phyloP scores from a whole-genome alignment of 2,329 filamentous ascomycete genomes.

The Kalaharituber pfeilii region DNA sequence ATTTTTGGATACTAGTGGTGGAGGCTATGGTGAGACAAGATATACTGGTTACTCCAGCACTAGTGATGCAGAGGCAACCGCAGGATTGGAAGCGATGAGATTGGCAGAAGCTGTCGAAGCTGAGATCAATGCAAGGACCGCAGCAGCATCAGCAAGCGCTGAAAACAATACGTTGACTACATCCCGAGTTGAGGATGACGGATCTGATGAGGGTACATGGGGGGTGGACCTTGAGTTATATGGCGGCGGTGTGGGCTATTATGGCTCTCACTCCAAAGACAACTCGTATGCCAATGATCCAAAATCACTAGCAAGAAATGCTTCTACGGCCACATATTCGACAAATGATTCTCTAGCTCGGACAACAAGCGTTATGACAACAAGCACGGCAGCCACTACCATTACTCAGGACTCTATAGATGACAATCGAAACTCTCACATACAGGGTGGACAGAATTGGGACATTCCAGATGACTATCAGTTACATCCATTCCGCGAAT shows the following conservation, averaged over 20 bases:
- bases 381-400: conserved; percentile 7
- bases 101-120: conserved; percentile 61
- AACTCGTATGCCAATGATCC: neutral
- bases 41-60: conserved; percentile 37
- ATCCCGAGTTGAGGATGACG: neutral
- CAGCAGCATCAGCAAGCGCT: neutral
- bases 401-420: conserved; percentile 3
- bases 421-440: neutral
- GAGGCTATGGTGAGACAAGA: conserved; percentile 29
- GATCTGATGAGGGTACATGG: neutral
- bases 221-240: conserved; percentile 12
- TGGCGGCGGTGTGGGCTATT: conserved; percentile 17
- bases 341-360: conserved; percentile 8
- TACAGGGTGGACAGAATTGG: conserved; percentile 9
- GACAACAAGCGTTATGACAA: conserved; percentile 9
- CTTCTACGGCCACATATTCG: conserved; percentile 16
- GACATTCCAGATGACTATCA: conserved; percentile 33
- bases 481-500: conserved; percentile 40
- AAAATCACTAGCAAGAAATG: conserved; percentile 7
- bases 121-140: neutral
- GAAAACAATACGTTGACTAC: neutral
- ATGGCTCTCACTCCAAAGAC: conserved; percentile 8
- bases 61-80: conserved; percentile 73
- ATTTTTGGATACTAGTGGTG: conserved; percentile 32
- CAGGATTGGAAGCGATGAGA: conserved; percentile 66